phyloP scores from a whole-genome alignment of 805 yeast species.

The Candida sphagnicola region DNA sequence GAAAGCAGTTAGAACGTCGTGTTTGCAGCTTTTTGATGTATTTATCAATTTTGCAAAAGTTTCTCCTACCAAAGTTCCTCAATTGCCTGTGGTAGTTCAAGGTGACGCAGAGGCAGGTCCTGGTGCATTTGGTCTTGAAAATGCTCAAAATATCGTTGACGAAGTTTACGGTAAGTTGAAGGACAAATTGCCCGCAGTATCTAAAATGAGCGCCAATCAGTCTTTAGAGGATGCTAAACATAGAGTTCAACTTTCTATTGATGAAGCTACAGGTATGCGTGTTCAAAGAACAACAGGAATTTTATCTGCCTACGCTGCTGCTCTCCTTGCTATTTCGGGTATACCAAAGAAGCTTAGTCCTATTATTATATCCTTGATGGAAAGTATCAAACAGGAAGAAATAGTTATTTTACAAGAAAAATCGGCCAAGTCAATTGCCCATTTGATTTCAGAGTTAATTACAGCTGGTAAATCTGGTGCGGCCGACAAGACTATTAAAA shows the following conservation, averaged over 20 bases:
- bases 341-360: slow-evolving; percentile 90
- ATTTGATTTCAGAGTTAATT: slow-evolving; percentile 58
- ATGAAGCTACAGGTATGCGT: slow-evolving; percentile 58
- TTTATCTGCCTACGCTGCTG: slow-evolving; percentile 73
- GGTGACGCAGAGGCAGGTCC: slow-evolving; percentile 95
- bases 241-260: slow-evolving; percentile 61
- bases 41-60: slow-evolving; percentile 76
- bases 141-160: slow-evolving; percentile 65
- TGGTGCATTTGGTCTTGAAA: slow-evolving; percentile 78
- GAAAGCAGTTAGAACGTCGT: slow-evolving; percentile 80
- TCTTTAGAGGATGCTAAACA: slow-evolving; percentile 76
- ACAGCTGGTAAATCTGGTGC: slow-evolving; percentile 61
- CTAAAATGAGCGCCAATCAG: slow-evolving; percentile 65
- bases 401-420: slow-evolving; percentile 61
- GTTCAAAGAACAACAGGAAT: slow-evolving; percentile 54
- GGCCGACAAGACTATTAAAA: slow-evolving; percentile 84
- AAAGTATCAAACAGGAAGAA: slow-evolving; percentile 77
- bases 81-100: slow-evolving; percentile 82
- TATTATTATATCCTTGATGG: slow-evolving; percentile 86
- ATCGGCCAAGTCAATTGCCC: slow-evolving; percentile 66
- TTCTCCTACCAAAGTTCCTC: slow-evolving; percentile 68
- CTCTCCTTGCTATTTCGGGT: slow-evolving; percentile 56
- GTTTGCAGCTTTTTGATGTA: slow-evolving; percentile 74
- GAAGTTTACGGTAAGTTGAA: slow-evolving; percentile 66
- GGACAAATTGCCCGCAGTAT: slow-evolving; percentile 59